These are phyloP conservation scores for Cicer cuneatum DNA, from an alignment of 306 rosid genomes.

Conservation along the genomic window DNA sequence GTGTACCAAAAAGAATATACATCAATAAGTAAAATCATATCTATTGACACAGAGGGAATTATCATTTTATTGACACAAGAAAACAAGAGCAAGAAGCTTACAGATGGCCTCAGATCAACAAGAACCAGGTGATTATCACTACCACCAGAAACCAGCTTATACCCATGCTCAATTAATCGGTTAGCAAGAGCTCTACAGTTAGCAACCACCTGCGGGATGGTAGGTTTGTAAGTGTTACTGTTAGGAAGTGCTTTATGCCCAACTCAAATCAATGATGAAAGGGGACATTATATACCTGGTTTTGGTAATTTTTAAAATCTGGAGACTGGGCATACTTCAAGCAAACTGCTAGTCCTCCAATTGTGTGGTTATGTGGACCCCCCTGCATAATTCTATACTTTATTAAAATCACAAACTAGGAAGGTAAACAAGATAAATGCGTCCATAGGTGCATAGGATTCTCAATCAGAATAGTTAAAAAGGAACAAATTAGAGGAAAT, in stretches of 20 bases:
- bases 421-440: slow-evolving; percentile 35
- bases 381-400: slow-evolving; percentile 60
- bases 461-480: slow-evolving; percentile 25
- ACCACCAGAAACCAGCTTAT: slow-evolving; percentile 94
- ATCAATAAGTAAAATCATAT: slow-evolving; percentile 33
- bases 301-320: slow-evolving; percentile 83
- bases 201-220: slow-evolving; percentile 72
- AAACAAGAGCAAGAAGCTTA: slow-evolving; percentile 52
- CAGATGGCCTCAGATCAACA: slow-evolving; percentile 90
- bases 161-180: slow-evolving; percentile 67
- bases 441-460: not conserved
- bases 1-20: slow-evolving; percentile 1
- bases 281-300: slow-evolving; percentile 55
- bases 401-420: slow-evolving; percentile 40
- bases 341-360: slow-evolving; percentile 94
- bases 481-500: slow-evolving; percentile 34
- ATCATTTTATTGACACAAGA: not conserved
- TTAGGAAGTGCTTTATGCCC: slow-evolving; percentile 36
- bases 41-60: not conserved
- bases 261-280: slow-evolving; percentile 29
- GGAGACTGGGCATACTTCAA: slow-evolving; percentile 77
- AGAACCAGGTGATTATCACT: slow-evolving; percentile 94
- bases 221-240: not conserved
- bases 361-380: slow-evolving; percentile 98
- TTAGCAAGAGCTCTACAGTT: slow-evolving; percentile 86